Evolutionary conservation across 2,329 filamentous ascomycete genomes (phyloP).

Genomic region (Microdochium trichocladiopsis): DNA sequence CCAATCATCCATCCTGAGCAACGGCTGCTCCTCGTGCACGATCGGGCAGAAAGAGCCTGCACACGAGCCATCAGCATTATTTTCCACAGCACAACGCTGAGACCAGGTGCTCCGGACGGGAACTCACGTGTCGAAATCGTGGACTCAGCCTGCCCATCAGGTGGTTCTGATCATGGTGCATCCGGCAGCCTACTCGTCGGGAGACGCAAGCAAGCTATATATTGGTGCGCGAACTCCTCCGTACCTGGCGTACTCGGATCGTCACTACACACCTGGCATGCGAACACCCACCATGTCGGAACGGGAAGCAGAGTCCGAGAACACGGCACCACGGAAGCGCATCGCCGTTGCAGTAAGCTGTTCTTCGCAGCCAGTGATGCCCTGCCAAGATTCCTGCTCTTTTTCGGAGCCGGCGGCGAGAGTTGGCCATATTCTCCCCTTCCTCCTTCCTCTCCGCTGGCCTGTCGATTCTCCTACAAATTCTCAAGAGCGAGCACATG

Average conservation of each 20-base stretch:
- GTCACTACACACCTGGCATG: conserved; percentile 28
- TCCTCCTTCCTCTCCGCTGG: not conserved
- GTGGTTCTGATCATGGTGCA: no score
- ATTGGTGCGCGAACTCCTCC: conserved; percentile 30
- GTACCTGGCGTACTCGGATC: conserved; percentile 24
- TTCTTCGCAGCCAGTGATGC: conserved; percentile 1
- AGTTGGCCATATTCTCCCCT: no score
- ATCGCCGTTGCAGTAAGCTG: conserved; percentile 54
- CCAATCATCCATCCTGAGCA: not conserved
- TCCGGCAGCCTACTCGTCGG: conserved; percentile 28
- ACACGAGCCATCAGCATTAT: no score
- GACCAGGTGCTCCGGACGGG: no score
- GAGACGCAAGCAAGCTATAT: conserved; percentile 30
- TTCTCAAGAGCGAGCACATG: not conserved
- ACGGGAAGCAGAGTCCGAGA: conserved; percentile 30
- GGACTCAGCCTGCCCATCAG: no score
- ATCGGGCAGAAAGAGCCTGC: no score
- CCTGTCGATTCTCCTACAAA: not conserved
- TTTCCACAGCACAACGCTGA: no score
- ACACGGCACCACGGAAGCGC: conserved; percentile 43
- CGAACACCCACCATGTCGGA: conserved; percentile 32
- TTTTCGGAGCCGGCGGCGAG: no score
- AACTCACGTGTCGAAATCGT: no score
- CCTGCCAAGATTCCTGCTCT: conserved; percentile 1
- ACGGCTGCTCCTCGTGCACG: not conserved